Evolutionary conservation across 768 basidiomycete species (phyloP), one percentile per base, ranked within the genome.

Genomic region (Gloeophyllum trabeum): DNA sequence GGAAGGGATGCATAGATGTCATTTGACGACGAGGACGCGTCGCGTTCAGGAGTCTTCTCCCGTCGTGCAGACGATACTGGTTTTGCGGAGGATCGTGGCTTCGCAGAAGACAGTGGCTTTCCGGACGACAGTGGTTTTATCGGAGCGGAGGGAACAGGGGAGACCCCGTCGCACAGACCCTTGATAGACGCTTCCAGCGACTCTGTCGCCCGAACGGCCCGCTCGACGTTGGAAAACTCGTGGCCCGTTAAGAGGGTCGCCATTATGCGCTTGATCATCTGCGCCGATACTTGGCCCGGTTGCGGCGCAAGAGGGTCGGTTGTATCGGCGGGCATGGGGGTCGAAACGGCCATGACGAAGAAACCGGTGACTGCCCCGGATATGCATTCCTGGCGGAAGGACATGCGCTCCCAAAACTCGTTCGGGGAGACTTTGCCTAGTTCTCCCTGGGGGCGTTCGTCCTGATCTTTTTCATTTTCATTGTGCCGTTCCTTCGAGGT

Each of bases 321-420:
- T 24, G 40, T 41, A 5, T 30, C 19, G 6, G 46, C 30, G 13
- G 49, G 46, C 28, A 47, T 47, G 23, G 62, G 51, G 22, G 56
- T 49, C 38, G 69, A 65, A 48, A 69, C 62, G 23, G 74, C 67
- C 48, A 85, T 51, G n/a, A 76, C 73, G 56, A 97, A 97, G 65
- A 99, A 99, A 0, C 87, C 94, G 2, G 92, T 97, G 13, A 94
- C 75, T 2, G 87, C 84, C 2, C 93, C 92, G 25, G 81, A 73
- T 35, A 84, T 73, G 55, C 94, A 97, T 61, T 99, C 96, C 56
- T 97, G 94, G 21, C 96, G 73, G 60, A 87, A 94, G 30, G 82
- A 89, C 84, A 99, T 92, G 13, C 91, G 75, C 61, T 96, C 92
- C 93, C 94, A 99, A 60, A 93, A 99, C 54, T 96, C 93, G 30